A percentile compares a stretch with the other conserved stretches of the same genome.
phyloP scores from a whole-genome alignment of 169 alveolate genomes.

The Eimeria zaria region DNA sequence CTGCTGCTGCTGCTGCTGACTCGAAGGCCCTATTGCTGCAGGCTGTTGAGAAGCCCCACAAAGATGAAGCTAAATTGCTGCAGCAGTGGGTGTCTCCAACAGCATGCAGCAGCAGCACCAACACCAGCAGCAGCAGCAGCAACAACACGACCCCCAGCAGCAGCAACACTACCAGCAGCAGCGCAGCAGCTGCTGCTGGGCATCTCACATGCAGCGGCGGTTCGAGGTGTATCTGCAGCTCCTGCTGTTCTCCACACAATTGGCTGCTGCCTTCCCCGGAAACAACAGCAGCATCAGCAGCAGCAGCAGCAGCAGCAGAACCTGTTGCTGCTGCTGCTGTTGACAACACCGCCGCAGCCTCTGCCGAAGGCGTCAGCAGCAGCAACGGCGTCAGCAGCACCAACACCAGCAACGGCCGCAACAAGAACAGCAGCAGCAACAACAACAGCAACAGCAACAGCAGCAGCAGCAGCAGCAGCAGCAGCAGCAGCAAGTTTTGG shows the following conservation, averaged over 20 bases:
- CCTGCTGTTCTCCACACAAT: neutral
- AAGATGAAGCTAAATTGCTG: neutral
- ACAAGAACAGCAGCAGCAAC: neutral
- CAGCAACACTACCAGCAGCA: slow-evolving; percentile 10
- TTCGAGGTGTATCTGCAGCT: slow-evolving; percentile 17
- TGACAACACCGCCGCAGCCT: no score
- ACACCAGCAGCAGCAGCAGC: neutral
- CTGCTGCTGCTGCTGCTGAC: neutral
- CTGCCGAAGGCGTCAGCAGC: neutral
- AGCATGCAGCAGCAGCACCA: neutral
- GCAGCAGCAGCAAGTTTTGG: slow-evolving; percentile 9
- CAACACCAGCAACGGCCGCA: neutral
- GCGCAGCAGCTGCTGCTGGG: slow-evolving; percentile 18
- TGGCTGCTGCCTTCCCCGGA: slow-evolving; percentile 44
- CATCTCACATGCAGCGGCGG: slow-evolving; percentile 51
- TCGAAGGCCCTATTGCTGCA: neutral
- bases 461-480: slow-evolving; percentile 3
- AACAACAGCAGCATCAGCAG: neutral
- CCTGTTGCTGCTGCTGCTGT: neutral
- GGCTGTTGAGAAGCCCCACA: neutral
- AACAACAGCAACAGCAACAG: neutral
- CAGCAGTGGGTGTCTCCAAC: neutral
- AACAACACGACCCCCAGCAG: neutral
- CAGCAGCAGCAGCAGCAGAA: neutral
- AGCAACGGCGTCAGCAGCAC: neutral